These are phyloP conservation scores for Penicillium paxilli DNA, from an alignment of 495 filamentous ascomycete genomes.

Conservation along the genomic window DNA sequence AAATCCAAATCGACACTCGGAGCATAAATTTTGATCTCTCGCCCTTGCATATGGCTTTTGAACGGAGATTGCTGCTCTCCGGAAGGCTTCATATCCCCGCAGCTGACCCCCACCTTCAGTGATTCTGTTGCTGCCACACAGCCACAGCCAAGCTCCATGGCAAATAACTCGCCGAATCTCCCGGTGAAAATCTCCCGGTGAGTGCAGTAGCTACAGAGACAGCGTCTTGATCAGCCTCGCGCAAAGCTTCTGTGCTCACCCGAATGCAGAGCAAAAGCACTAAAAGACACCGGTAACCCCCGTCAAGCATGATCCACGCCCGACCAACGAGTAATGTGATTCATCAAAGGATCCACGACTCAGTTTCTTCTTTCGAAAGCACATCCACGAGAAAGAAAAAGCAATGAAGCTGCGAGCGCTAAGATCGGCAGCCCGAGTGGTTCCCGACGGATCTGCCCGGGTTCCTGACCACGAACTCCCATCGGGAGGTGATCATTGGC, in stretches of 20 bases:
- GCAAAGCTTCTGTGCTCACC: not conserved
- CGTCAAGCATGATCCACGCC: not conserved
- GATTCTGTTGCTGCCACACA: too few relatives aligned
- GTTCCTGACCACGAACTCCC: slow-evolving; percentile 16
- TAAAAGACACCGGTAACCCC: not conserved
- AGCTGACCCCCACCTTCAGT: too few relatives aligned
- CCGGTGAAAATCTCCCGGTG: too few relatives aligned
- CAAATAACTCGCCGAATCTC: not conserved
- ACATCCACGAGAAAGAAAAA: not conserved
- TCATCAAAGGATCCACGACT: not conserved
- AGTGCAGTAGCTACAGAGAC: not conserved
- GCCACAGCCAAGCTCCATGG: not conserved
- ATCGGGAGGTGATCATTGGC: slow-evolving; percentile 1
- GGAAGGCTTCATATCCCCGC: not conserved
- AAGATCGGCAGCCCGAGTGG: slow-evolving; percentile 14
- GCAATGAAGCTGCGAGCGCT: slow-evolving; percentile 3
- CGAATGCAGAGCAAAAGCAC: not conserved
- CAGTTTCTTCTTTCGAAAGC: not conserved
- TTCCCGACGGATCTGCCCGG: slow-evolving; percentile 19
- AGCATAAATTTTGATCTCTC: not conserved
- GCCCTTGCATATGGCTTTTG: not conserved
- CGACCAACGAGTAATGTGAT: not conserved
- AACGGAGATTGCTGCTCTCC: not conserved
- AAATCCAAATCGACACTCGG: not conserved
- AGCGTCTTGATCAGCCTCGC: not conserved